Conservation (phyloP, 495 filamentous ascomycete species). For the Penicillium argentinense region DNA sequence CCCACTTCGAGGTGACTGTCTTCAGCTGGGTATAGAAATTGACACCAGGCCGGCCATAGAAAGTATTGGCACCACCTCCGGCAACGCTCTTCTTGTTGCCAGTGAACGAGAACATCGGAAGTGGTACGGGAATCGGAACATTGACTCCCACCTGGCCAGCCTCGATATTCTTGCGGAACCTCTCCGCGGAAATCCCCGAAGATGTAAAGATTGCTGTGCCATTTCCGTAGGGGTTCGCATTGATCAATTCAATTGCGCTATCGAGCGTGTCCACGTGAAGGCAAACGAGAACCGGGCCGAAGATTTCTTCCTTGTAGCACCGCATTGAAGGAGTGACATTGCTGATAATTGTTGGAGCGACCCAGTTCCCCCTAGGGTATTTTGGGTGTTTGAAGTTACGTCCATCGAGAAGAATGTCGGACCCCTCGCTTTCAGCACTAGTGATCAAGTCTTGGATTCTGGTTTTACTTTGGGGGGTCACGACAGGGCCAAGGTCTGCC, state of each 20-base stretch:
- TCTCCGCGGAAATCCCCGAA: conserved; percentile 54
- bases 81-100: conserved; percentile 94
- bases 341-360: conserved; percentile 22
- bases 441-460: conserved; percentile 78
- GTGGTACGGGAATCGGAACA: conserved; percentile 76
- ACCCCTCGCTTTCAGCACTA: conserved; percentile 79
- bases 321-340: conserved; percentile 13
- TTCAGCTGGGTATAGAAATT: conserved; percentile 93
- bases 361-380: conserved; percentile 33
- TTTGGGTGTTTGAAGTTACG: conserved; percentile 47
- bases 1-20: conserved; percentile 67
- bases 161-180: conserved; percentile 60
- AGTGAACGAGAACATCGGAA: conserved; percentile 93
- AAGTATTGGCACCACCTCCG: conserved; percentile 84
- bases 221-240: conserved; percentile 66
- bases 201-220: conserved; percentile 64
- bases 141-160: conserved; percentile 55
- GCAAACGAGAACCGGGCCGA: conserved; percentile 26
- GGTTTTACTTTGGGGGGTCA: conserved; percentile 73
- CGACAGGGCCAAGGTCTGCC: conserved; percentile 84
- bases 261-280: conserved; percentile 75
- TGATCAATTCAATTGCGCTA: conserved; percentile 62
- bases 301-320: conserved; percentile 27
- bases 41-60: conserved; percentile 85
- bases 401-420: conserved; percentile 83